phyloP scores from a whole-genome alignment of 148 eudicot genomes.

The Rhododendron vialii region DNA sequence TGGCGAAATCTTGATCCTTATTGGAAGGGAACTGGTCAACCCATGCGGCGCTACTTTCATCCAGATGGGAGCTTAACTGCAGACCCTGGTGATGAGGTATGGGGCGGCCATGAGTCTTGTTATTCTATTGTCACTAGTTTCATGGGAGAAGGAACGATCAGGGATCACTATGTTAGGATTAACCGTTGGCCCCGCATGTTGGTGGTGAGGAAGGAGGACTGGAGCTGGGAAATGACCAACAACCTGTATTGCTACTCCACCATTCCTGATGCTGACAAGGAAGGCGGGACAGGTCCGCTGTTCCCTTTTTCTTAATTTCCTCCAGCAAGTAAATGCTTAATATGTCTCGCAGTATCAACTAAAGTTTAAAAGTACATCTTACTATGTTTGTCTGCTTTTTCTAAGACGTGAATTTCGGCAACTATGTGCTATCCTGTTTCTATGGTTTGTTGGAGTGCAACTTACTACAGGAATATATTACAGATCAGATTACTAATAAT shows the following conservation, averaged over 20 bases:
- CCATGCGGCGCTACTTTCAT: slow-evolving; percentile 73
- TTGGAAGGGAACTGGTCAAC: slow-evolving; percentile 52
- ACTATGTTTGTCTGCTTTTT: background rate
- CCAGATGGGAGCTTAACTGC: slow-evolving; percentile 80
- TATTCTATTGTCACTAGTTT: slow-evolving; percentile 60
- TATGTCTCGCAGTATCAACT: background rate
- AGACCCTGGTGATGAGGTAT: slow-evolving; percentile 64
- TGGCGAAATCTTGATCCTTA: slow-evolving; percentile 78
- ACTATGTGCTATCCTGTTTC: background rate
- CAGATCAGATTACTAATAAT: background rate
- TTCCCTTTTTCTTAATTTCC: slow-evolving; percentile 13
- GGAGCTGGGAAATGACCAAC: slow-evolving; percentile 90
- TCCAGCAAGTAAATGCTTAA: background rate
- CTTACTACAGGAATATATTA: no score
- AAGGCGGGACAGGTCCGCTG: slow-evolving; percentile 72
- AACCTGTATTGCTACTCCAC: slow-evolving; percentile 53
- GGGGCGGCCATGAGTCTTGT: slow-evolving; percentile 89
- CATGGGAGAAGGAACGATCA: slow-evolving; percentile 39
- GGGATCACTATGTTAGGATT: slow-evolving; percentile 81
- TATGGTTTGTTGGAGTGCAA: background rate
- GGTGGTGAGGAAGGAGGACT: slow-evolving; percentile 59
- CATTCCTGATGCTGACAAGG: slow-evolving; percentile 62
- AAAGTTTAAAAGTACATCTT: background rate
- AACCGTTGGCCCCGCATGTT: slow-evolving; percentile 71
- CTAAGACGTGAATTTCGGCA: background rate